Evolutionary conservation across 2,329 filamentous ascomycete genomes (phyloP), one percentile per base, ranked within the genome.

Genomic region (Reticulascus tulasneorum): DNA sequence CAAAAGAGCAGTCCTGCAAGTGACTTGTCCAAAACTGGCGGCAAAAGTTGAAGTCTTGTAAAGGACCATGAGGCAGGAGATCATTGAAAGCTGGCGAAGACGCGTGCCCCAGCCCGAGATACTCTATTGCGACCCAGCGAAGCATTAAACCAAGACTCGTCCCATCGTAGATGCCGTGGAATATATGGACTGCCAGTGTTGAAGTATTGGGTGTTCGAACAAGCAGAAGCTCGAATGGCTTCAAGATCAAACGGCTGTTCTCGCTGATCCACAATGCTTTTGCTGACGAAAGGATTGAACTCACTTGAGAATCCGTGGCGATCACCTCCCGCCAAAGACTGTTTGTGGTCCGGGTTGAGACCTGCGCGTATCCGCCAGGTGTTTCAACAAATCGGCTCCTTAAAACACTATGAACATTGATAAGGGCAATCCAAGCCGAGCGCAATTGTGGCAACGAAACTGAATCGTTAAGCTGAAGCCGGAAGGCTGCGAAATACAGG

Each of bases 151-250:
- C 70, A 24, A 94, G 73, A 42, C 88, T 91, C 46, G 76, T 83
- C 2, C 88, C 90, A 58, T 96, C 90, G 49, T 96, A 96, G 0
- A 95, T 58, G 0, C 77, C 88, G 54, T 96, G 90, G 59, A 95
- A 94, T 1, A 94, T 80, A 29, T 84, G 74, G 3, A 94, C 50
- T 3, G 70, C 60, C 21, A 94, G 59, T 0, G 69, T 44, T 7
- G 50, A 49, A 2, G 47, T 48, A 1, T 45, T 46, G 1, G 38
- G 34, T 6, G 52, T 30, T 1, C 47, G 38, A 3, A 77, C 41
- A 1, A 72, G 36, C 2, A 73, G 52, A 3, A 79, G 44, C 35
- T 79, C 66, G 5, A 84, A 54, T 0, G 82, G 82, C 7, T 56
- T 59, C 3, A 50, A 47, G 2, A 84, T 44, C 5, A 74, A 59